Base-by-base conservation (phyloP, 2,329 filamentous ascomycete species). In the Phoma sp. region DNA sequence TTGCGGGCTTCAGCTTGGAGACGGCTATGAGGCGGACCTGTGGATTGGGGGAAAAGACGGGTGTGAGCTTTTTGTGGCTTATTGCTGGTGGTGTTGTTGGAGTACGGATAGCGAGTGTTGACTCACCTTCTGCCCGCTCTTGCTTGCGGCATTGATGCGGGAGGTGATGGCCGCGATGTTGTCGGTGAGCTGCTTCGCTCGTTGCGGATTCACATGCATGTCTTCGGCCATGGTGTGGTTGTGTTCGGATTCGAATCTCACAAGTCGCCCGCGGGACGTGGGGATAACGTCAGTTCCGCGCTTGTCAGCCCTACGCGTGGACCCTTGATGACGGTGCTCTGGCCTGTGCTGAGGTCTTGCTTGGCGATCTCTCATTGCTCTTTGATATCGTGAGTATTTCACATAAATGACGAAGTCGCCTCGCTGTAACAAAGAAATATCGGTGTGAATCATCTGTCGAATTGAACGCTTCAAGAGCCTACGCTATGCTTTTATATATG, bases 1-100 rank as follows among this genome's bases (percentile, higher is more conserved):
- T 90, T 55, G 88, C 91, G 11, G 95, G 93, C 78, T 99, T 98
- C 62, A 97, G 83, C 77, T 99, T 99, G 36, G 93, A 97, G 44
- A 99, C 95, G 25, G 95, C 93, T 37, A 99, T 92, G 35, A 99
- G 83, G 41, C 95, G 88, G 59, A 93, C 84, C 87, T 91, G 63
- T 43, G 8, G 22, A 35, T 23, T n/a, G 41, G 44, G 14, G 41
- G 47, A 18, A 18, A 18, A 18, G 18, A 18, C 18, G 18, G 18
- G 18, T 18, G 18, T 18, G 18, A 18, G 18, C 18, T 18, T 18
- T 18, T 18, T 18, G 18, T 18, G 18, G 2, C 18, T 18, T 18
- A 18, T 18, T 18, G 18, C 18, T 18, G 18, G 18, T 18, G 18
- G 18, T 18, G 18, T 1, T 18, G 18, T 18, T 18, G 18, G 18